phyloP scores from a whole-genome alignment of 208 protist genomes.

The Acanthamoeba lenticulata region DNA sequence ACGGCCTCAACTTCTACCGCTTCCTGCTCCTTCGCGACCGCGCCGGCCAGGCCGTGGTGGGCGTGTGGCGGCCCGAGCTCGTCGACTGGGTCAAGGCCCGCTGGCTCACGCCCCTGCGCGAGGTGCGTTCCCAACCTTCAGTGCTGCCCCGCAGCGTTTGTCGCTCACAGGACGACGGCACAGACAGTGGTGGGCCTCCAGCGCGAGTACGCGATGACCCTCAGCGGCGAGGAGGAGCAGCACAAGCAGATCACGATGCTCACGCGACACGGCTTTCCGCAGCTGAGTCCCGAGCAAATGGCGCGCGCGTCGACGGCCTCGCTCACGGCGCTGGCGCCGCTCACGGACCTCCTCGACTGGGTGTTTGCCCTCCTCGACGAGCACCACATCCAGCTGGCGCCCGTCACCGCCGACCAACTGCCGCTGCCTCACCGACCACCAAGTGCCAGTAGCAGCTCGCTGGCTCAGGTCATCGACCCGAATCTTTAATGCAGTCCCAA shows the following conservation, averaged over 20 bases:
- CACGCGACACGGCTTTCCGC: conserved; percentile 5
- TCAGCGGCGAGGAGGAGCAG: not conserved
- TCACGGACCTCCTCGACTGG: not conserved
- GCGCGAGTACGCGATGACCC: not conserved
- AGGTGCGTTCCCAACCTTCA: too few species aligned
- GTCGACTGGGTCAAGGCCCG: not conserved
- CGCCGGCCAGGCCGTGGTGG: not conserved
- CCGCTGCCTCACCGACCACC: too few species aligned
- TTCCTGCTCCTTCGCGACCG: conserved; percentile 36
- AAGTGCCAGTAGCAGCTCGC: too few species aligned
- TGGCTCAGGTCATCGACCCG: too few species aligned
- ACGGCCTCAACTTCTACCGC: conserved; percentile 46
- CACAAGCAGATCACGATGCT: not conserved
- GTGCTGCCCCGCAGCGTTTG: too few species aligned
- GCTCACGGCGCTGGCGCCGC: not conserved
- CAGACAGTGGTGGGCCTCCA: not conserved
- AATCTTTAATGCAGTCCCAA: too few species aligned
- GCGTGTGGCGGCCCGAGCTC: conserved; percentile 29
- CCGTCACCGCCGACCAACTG: not conserved
- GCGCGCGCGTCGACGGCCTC: not conserved
- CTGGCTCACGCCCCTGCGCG: conserved; percentile 4
- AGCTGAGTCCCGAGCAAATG: not conserved
- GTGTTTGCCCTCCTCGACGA: conserved; percentile 15
- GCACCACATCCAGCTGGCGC: not conserved
- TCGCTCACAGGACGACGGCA: too few species aligned